Base-by-base conservation (phyloP, 306 rosid genomes). In the Senna tora region DNA sequence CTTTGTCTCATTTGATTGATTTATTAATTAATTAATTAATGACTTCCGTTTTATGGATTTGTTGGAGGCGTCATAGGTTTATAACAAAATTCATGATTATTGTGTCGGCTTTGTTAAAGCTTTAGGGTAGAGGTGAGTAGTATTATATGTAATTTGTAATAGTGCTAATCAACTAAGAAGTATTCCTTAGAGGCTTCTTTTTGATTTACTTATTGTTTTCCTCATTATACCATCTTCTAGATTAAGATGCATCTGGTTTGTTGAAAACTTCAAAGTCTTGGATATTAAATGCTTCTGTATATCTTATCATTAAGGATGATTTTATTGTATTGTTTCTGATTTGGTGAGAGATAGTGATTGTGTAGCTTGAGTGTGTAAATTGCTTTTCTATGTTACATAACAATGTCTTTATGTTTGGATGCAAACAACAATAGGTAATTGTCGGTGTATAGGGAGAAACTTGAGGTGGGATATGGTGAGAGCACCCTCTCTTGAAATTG, bases 401-500 rank as follows among this genome's bases (percentile, higher is more conserved):
- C n/a, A n/a, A n/a, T n/a, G n/a, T n/a, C n/a, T n/a, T n/a, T n/a
- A n/a, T 67, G 36, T 19, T 73, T 53, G 19, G 5, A 75, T 77
- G 55, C 81, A 89, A 93, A 80, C 80, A 87, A 66, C 84, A 75
- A 19, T 65, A 72, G 83, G 80, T 6, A 90, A 90, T 19, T 67
- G 90, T 81, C 72, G 83, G 45, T 66, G 72, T 20, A 28, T 53
- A 30, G 89, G 87, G 77, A 90, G 59, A 15, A 77, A 78, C 14
- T 72, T 87, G 6, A 50, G 67, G 9, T 89, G 94, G 97, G 87
- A 84, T 17, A 80, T 85, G 82, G 67, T 92, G 54, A 79, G 96
- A 83, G 80, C 79, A 20, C 77, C 98, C 0, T 76, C 87, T 1
- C 34, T 88, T 36, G 80, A 83, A 15, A 82, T 84, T 20, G 84